Evolutionary conservation across 192 early-diverging fungal genomes (phyloP).

Genomic region (Linnemannia elongata): DNA sequence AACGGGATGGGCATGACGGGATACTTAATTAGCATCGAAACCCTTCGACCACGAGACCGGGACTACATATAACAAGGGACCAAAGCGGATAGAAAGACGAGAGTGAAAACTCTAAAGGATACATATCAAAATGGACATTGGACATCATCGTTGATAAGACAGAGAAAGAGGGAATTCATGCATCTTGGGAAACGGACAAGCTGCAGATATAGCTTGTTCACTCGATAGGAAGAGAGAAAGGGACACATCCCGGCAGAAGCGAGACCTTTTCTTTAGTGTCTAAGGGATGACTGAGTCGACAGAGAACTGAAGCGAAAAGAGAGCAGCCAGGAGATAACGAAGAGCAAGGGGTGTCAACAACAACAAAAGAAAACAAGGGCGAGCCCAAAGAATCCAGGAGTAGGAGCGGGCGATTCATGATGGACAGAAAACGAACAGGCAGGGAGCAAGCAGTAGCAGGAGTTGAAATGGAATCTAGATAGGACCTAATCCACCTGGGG

Average conservation of each 20-base stretch:
- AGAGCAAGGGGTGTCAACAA: neutral
- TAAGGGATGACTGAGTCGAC: neutral
- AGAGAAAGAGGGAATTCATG: too few relatives aligned
- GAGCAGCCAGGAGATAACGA: neutral
- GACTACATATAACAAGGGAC: too few relatives aligned
- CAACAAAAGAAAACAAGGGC: neutral
- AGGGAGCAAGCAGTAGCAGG: neutral
- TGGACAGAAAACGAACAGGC: neutral
- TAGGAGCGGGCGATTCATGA: neutral
- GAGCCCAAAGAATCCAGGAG: neutral
- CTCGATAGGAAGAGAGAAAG: too few relatives aligned
- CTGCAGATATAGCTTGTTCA: too few relatives aligned
- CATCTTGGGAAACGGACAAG: too few relatives aligned
- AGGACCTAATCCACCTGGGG: neutral
- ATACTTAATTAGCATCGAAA: neutral
- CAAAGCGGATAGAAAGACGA: too few relatives aligned
- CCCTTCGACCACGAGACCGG: too few relatives aligned
- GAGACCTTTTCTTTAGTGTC: neutral
- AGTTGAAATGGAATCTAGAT: neutral
- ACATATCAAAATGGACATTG: too few relatives aligned
- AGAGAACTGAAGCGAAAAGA: neutral
- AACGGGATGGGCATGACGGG: neutral
- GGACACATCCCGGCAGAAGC: neutral
- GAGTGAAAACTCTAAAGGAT: too few relatives aligned
- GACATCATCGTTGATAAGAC: too few relatives aligned